phyloP scores from a whole-genome alignment of 208 protist species.

The Angomonas deanei region DNA sequence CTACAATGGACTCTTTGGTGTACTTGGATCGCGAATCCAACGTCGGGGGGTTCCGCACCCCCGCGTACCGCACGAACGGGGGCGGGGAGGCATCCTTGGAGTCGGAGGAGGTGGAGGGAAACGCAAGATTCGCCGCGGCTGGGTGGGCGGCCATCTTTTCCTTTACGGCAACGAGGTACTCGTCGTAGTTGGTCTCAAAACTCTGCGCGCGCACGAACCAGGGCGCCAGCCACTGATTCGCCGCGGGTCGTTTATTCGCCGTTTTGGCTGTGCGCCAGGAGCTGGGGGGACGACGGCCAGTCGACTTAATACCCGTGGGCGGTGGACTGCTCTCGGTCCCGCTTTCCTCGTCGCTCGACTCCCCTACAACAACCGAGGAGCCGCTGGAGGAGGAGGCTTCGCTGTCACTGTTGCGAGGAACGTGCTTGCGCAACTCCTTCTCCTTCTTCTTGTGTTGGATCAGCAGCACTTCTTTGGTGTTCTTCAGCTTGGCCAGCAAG shows the following conservation, averaged over 20 bases:
- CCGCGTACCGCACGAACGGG: conserved; percentile 61
- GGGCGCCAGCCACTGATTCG: not conserved
- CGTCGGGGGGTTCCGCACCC: conserved; percentile 69
- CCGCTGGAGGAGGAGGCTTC: not conserved
- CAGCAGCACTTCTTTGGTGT: not conserved
- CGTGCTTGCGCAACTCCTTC: not conserved
- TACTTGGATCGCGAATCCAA: conserved; percentile 76
- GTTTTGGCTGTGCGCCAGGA: not conserved
- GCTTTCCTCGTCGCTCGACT: not conserved
- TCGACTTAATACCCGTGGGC: not conserved
- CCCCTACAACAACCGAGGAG: not conserved
- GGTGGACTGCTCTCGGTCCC: not conserved
- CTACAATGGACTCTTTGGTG: conserved; percentile 81
- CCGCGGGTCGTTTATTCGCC: not conserved
- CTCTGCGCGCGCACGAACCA: not conserved
- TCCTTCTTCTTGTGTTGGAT: not conserved
- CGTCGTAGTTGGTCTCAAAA: not conserved
- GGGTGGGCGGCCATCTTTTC: not conserved
- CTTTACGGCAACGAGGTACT: not conserved
- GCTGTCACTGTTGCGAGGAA: not conserved
- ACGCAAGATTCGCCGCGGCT: no score
- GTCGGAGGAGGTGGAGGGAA: not conserved
- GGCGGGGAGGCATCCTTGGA: conserved; percentile 19
- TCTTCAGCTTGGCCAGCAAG: conserved; percentile 7
- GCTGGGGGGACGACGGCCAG: not conserved